These are phyloP conservation scores for Spongispora temasekensis DNA, from an alignment of 1,284 basidiomycete genomes.

Conservation along the genomic window DNA sequence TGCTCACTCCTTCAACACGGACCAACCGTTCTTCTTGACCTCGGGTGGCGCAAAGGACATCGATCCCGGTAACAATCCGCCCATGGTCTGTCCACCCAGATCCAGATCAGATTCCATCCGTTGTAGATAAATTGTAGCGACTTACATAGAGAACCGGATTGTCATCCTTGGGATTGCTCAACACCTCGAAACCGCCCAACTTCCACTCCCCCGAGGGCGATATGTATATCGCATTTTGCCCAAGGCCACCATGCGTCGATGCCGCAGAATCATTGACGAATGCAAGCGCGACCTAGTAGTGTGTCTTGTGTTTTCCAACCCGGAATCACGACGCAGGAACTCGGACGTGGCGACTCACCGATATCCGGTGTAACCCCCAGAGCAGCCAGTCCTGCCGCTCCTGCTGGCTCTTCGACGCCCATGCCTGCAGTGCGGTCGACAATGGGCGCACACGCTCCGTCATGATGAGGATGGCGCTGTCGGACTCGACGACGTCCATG, in stretches of 20 bases:
- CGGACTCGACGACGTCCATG: constrained; percentile 90
- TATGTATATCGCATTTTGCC: constrained; percentile 82
- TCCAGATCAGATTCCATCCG: too few species aligned
- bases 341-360: constrained; percentile 50
- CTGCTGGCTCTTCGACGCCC: constrained; percentile 61
- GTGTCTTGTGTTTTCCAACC: constrained; percentile 12
- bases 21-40: constrained; percentile 90
- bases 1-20: constrained; percentile 76
- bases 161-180: constrained; percentile 83
- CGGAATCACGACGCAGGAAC: not conserved
- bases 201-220: constrained; percentile 95
- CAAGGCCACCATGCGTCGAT: constrained; percentile 88
- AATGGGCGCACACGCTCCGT: constrained; percentile 91
- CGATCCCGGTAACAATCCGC: constrained; percentile 64
- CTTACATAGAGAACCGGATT: constrained; percentile 77
- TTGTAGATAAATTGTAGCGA: too few species aligned
- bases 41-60: constrained; percentile 76
- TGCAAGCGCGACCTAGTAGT: constrained; percentile 84
- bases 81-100: too few species aligned
- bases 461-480: constrained; percentile 87
- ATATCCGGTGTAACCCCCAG: constrained; percentile 92
- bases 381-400: constrained; percentile 86
- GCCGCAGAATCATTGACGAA: constrained; percentile 88
- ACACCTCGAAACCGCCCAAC: constrained; percentile 90
- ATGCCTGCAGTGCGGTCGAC: constrained; percentile 61